Evolutionary conservation across 306 rosid genomes (phyloP).

Genomic region (Chamaecrista fasciculata): DNA sequence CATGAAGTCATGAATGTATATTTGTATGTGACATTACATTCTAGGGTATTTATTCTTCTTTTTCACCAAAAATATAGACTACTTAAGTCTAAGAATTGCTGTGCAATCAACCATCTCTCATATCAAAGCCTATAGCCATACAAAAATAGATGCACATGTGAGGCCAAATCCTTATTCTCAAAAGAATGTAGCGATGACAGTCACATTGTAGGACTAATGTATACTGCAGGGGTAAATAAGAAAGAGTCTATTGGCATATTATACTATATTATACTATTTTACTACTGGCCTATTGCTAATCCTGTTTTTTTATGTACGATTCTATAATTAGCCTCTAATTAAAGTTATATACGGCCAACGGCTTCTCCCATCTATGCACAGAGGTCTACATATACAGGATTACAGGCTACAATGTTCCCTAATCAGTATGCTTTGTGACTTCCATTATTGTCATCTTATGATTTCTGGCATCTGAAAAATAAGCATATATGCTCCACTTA

Average conservation of each 20-base stretch:
- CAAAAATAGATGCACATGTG: not conserved
- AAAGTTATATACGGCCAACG: not conserved
- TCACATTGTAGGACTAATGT: not conserved
- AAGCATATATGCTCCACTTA: conserved; percentile 62
- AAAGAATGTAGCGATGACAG: not conserved
- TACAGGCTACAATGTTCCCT: conserved; percentile 13
- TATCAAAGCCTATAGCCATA: too few species aligned
- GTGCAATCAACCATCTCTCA: too few species aligned
- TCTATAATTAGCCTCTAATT: not conserved
- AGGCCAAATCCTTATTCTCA: not conserved
- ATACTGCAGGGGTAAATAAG: too few species aligned
- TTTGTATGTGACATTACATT: not conserved
- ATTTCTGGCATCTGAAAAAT: conserved; percentile 54
- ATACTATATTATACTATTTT: not conserved
- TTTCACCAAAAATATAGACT: too few species aligned
- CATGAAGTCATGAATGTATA: too few species aligned
- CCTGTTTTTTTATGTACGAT: not conserved
- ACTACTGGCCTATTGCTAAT: too few species aligned
- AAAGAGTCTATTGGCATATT: not conserved
- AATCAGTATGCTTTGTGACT: conserved; percentile 36
- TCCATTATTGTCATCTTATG: conserved; percentile 49
- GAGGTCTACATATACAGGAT: not conserved
- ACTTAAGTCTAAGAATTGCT: too few species aligned
- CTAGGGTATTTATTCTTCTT: too few species aligned
- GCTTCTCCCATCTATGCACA: conserved; percentile 20